Evolutionary conservation across 768 basidiomycete genomes (phyloP).

Genomic region (Astraeus odoratus): DNA sequence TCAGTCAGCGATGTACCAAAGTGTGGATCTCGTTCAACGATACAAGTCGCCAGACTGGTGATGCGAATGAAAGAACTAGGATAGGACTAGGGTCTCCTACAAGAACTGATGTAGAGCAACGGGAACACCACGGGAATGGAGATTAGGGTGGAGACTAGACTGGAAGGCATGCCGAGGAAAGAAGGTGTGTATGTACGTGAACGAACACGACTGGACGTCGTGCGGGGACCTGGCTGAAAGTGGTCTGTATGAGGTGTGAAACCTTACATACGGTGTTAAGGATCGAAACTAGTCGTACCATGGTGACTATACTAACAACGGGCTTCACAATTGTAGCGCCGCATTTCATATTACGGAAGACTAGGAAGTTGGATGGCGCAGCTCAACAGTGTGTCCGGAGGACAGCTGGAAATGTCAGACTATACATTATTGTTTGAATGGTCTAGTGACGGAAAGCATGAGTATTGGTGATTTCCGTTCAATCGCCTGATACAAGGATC

Average conservation of each 20-base stretch:
- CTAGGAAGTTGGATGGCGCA: constrained; percentile 24
- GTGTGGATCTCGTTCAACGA: constrained; percentile 18
- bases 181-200: constrained; percentile 29
- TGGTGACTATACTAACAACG: constrained; percentile 18
- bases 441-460: constrained; percentile 3
- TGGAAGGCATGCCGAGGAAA: constrained; percentile 23
- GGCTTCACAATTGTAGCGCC: constrained; percentile 29
- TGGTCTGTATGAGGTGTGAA: constrained; percentile 28
- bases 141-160: constrained; percentile 26
- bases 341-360: constrained; percentile 28
- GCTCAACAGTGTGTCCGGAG: no score
- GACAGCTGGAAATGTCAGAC: no score
- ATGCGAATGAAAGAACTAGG: constrained; percentile 9
- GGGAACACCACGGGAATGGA: constrained; percentile 27
- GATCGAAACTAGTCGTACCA: constrained; percentile 22
- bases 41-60: no score
- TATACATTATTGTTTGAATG: no score
- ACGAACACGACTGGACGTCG: constrained; percentile 21
- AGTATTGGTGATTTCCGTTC: constrained; percentile 2
- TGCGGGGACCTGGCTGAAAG: constrained; percentile 29
- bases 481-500: constrained; percentile 13
- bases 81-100: constrained; percentile 9
- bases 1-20: constrained; percentile 1
- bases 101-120: constrained; percentile 11
- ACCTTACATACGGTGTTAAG: constrained; percentile 22